Evolutionary conservation across 306 rosid species (phyloP).

Genomic region (Hippophae tibetana): DNA sequence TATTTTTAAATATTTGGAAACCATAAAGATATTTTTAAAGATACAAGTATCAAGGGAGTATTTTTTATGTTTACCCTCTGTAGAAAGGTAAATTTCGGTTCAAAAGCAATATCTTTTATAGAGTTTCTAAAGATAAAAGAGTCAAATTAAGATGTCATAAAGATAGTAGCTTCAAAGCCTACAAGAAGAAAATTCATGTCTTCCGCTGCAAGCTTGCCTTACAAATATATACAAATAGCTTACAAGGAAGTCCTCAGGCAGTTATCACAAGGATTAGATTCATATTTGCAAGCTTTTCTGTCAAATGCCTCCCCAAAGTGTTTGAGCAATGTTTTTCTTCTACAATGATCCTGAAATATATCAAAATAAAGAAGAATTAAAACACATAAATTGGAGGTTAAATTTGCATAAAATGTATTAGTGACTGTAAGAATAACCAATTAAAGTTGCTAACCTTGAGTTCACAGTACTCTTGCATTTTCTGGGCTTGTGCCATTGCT

Average conservation of each 20-base stretch:
- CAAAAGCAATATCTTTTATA: too few relatives aligned
- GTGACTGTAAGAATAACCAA: conserved; percentile 7
- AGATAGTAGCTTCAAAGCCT: too few relatives aligned
- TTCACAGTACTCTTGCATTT: conserved; percentile 93
- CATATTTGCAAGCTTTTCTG: conserved; percentile 57
- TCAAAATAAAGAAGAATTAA: conserved; percentile 7
- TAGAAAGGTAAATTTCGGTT: too few relatives aligned
- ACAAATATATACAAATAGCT: conserved; percentile 1
- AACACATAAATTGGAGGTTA: not conserved
- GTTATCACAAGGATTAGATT: conserved; percentile 81
- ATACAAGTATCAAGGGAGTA: too few relatives aligned
- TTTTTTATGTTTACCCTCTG: too few relatives aligned
- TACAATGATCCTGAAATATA: conserved; percentile 53
- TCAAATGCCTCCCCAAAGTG: conserved; percentile 86
- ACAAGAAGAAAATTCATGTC: too few relatives aligned
- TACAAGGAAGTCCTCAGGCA: conserved; percentile 31
- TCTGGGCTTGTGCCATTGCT: conserved; percentile 80
- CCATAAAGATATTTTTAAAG: too few relatives aligned
- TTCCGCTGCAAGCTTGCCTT: too few relatives aligned
- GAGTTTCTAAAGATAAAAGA: too few relatives aligned
- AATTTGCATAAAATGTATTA: not conserved
- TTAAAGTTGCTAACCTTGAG: conserved; percentile 46
- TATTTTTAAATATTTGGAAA: too few relatives aligned
- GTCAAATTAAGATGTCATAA: too few relatives aligned
- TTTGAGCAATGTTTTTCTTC: conserved; percentile 70